phyloP scores from a whole-genome alignment of 495 filamentous ascomycete species.

The Staphylotrichum tortipilum region DNA sequence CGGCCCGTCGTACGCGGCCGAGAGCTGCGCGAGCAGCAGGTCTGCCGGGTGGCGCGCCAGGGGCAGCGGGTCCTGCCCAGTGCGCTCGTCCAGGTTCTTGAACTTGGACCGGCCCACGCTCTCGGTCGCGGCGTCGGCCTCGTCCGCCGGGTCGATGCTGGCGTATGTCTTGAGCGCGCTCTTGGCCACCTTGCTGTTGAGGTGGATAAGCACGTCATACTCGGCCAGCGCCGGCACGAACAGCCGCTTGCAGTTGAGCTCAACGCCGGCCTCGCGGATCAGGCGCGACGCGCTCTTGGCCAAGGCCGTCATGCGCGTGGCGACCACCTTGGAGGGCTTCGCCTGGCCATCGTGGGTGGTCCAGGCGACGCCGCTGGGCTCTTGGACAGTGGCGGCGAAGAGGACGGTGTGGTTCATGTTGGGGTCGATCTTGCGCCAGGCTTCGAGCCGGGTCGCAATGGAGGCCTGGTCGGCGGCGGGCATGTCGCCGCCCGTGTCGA shows the following conservation, averaged over 20 bases:
- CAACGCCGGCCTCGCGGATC: slow-evolving; percentile 46
- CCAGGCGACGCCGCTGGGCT: slow-evolving; percentile 69
- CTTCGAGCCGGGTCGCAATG: slow-evolving; percentile 64
- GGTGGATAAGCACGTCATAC: slow-evolving; percentile 76
- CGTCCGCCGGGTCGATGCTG: slow-evolving; percentile 18
- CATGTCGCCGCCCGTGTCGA: slow-evolving; percentile 58
- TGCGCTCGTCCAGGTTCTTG: slow-evolving; percentile 60
- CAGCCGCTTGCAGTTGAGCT: slow-evolving; percentile 51
- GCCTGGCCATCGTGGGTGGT: slow-evolving; percentile 48
- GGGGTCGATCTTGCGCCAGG: slow-evolving; percentile 79
- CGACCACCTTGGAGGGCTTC: slow-evolving; percentile 68
- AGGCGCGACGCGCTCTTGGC: slow-evolving; percentile 61
- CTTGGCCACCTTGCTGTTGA: slow-evolving; percentile 46
- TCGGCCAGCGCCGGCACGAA: slow-evolving; percentile 62
- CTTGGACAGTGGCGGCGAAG: slow-evolving; percentile 74
- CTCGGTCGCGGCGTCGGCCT: too few relatives aligned
- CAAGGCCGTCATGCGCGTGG: slow-evolving; percentile 70
- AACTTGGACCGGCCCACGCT: slow-evolving; percentile 32
- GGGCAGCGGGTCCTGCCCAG: slow-evolving; percentile 32
- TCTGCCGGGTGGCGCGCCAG: slow-evolving; percentile 38
- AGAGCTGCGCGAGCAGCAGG: slow-evolving; percentile 52
- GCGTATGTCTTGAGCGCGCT: slow-evolving; percentile 15
- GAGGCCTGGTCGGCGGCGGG: slow-evolving; percentile 45
- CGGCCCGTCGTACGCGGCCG: slow-evolving; percentile 49
- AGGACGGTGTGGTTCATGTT: slow-evolving; percentile 73